A percentile compares a stretch with the other conserved stretches of the same genome.
phyloP scores from a whole-genome alignment of 768 basidiomycete species.

The Suillus fuscotomentosus region DNA sequence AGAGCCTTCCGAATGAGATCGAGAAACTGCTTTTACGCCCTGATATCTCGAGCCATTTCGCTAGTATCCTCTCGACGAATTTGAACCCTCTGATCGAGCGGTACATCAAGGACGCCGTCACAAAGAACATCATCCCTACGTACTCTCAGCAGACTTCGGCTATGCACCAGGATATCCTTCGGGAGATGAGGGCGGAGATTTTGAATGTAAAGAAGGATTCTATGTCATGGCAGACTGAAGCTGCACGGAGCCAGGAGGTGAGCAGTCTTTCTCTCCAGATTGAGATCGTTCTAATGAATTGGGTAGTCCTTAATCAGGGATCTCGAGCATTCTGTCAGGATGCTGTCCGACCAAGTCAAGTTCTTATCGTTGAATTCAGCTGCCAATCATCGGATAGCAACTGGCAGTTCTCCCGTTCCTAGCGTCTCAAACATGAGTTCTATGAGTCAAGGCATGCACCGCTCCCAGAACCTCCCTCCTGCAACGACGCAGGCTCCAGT shows the following conservation, averaged over 20 bases:
- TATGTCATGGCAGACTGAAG: slow-evolving; percentile 77
- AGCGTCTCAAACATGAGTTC: slow-evolving; percentile 31
- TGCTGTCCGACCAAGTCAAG: slow-evolving; percentile 80
- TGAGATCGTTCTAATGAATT: slow-evolving; percentile 10
- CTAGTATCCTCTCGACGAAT: slow-evolving; percentile 67
- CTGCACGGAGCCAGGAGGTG: slow-evolving; percentile 78
- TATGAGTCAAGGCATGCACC: slow-evolving; percentile 37
- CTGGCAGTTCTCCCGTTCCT: slow-evolving; percentile 31
- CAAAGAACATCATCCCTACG: slow-evolving; percentile 71
- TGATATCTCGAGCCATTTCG: slow-evolving; percentile 74
- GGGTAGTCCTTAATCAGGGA: slow-evolving; percentile 71
- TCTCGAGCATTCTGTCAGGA: slow-evolving; percentile 73
- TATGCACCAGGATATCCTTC: slow-evolving; percentile 78
- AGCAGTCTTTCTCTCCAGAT: slow-evolving; percentile 15
- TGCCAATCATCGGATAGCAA: slow-evolving; percentile 36
- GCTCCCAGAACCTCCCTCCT: slow-evolving; percentile 32
- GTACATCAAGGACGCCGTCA: slow-evolving; percentile 78
- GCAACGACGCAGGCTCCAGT: slow-evolving; percentile 34
- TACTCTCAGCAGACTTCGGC: slow-evolving; percentile 71
- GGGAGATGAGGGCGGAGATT: slow-evolving; percentile 75
- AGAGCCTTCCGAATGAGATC: slow-evolving; percentile 79
- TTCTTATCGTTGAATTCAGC: slow-evolving; percentile 59
- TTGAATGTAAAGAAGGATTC: slow-evolving; percentile 77
- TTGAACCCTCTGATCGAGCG: slow-evolving; percentile 77
- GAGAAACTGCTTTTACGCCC: slow-evolving; percentile 76